Conservation (phyloP, 1,284 basidiomycete species). For the Macrocystidia cucumis region DNA sequence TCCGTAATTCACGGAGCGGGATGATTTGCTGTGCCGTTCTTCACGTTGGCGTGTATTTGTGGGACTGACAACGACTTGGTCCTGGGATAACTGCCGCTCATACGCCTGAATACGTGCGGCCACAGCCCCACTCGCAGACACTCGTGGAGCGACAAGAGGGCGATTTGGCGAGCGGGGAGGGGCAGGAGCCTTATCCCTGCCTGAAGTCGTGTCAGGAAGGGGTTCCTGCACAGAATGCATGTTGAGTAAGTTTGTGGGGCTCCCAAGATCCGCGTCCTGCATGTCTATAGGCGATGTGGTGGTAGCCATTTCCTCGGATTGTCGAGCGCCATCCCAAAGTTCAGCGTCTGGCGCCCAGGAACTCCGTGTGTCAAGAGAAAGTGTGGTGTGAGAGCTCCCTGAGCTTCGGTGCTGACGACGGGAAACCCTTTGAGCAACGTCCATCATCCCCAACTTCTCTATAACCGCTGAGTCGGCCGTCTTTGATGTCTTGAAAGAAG, state of each 20-base stretch:
- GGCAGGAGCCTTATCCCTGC: too few relatives aligned
- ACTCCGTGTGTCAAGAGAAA: conserved; percentile 19
- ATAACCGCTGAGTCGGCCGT: conserved; percentile 62
- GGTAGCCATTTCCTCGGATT: conserved; percentile 2
- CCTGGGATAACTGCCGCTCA: conserved; percentile 21
- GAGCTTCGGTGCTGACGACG: too few relatives aligned
- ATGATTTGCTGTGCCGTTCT: conserved; percentile 22
- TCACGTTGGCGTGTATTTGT: conserved; percentile 24
- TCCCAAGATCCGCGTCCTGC: conserved; percentile 13
- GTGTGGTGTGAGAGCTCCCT: conserved; percentile 20
- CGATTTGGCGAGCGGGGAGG: too few relatives aligned
- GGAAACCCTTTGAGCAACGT: conserved; percentile 53
- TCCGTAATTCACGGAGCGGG: conserved; percentile 36
- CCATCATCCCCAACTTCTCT: conserved; percentile 57
- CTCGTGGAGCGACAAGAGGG: too few relatives aligned
- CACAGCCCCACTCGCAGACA: conserved; percentile 21
- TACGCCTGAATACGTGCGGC: conserved; percentile 28
- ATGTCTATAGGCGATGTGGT: conserved; percentile 22
- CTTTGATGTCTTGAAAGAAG: conserved; percentile 50
- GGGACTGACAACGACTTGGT: conserved; percentile 11
- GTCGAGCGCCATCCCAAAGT: conserved; percentile 9
- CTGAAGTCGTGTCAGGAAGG: too few relatives aligned
- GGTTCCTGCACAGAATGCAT: too few relatives aligned
- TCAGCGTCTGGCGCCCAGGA: too few relatives aligned
- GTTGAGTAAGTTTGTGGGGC: too few relatives aligned